Conservation (phyloP, 78 protist species). For the Chrysochromulina parva region DNA sequence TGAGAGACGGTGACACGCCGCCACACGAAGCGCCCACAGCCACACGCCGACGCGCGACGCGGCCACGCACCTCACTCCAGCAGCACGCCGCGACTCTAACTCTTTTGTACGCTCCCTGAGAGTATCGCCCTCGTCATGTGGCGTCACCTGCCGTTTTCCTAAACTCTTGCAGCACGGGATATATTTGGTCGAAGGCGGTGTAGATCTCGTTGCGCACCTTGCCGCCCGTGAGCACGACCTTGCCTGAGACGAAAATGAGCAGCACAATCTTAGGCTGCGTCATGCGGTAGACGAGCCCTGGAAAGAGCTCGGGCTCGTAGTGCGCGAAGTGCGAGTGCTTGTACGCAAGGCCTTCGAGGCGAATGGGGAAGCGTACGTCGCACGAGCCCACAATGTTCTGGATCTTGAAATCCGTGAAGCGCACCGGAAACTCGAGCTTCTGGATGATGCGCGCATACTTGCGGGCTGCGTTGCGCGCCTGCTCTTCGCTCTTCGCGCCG, state of each 20-base stretch:
- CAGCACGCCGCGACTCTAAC: too few species aligned
- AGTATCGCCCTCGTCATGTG: neutral
- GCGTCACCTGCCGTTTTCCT: neutral
- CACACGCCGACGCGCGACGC: too few species aligned
- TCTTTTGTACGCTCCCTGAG: too few species aligned
- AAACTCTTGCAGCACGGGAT: neutral
- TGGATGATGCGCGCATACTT: conserved; percentile 93
- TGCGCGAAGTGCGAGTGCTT: conserved; percentile 57
- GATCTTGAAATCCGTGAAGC: conserved; percentile 67
- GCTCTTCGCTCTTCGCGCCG: conserved; percentile 93
- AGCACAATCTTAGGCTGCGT: conserved; percentile 85
- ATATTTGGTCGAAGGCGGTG: neutral
- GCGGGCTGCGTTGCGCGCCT: conserved; percentile 81
- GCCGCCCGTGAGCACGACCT: conserved; percentile 96
- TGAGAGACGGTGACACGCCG: too few species aligned
- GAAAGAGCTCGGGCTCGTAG: conserved; percentile 97
- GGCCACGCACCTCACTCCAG: too few species aligned
- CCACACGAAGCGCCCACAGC: too few species aligned
- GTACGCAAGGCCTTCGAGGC: conserved; percentile 76
- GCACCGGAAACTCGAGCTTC: conserved; percentile 64
- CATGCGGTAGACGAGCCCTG: conserved; percentile 93
- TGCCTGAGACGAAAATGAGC: conserved; percentile 95
- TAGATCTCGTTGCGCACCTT: conserved; percentile 50
- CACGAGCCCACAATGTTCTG: conserved; percentile 80
- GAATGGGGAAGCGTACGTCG: conserved; percentile 91